These are phyloP conservation scores for Phytopythium litorale DNA, from an alignment of 352 stramenopile species.

Conservation along the genomic window DNA sequence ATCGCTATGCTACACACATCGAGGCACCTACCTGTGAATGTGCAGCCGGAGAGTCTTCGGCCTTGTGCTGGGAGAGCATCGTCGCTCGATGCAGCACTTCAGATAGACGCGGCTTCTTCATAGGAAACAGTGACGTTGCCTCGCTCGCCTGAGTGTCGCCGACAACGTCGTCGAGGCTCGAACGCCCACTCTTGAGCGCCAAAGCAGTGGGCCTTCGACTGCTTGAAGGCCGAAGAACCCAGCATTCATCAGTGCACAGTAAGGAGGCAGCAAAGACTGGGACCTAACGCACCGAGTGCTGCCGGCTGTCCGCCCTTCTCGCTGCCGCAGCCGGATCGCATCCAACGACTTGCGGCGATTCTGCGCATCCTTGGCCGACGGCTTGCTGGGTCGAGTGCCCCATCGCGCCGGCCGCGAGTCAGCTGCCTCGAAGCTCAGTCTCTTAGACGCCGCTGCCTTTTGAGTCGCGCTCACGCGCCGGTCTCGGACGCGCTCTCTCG, in stretches of 20 bases:
- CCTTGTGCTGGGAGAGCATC: slow-evolving; percentile 45
- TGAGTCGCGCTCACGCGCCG: background rate
- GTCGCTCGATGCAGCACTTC: slow-evolving; percentile 62
- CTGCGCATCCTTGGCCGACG: slow-evolving; percentile 23
- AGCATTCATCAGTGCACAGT: background rate
- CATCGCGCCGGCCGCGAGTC: slow-evolving; percentile 47
- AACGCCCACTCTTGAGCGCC: background rate
- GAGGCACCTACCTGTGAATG: slow-evolving; percentile 14
- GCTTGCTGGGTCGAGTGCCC: slow-evolving; percentile 15
- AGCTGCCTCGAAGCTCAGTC: slow-evolving; percentile 42
- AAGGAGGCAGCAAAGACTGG: background rate
- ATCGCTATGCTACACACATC: background rate
- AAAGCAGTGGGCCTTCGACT: slow-evolving; percentile 25
- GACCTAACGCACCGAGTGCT: background rate
- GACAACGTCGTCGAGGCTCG: background rate
- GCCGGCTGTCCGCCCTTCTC: background rate
- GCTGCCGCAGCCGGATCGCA: slow-evolving; percentile 20
- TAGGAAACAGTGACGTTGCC: background rate
- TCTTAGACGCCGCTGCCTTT: slow-evolving; percentile 9
- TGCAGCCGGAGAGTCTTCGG: slow-evolving; percentile 1
- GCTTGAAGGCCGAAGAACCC: background rate
- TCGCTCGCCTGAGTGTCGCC: background rate
- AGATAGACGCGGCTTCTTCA: slow-evolving; percentile 33
- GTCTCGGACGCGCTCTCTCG: background rate
- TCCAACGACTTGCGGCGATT: slow-evolving; percentile 35